Base-by-base conservation (phyloP, 306 rosid genomes). In the Gillenia trifoliata region DNA sequence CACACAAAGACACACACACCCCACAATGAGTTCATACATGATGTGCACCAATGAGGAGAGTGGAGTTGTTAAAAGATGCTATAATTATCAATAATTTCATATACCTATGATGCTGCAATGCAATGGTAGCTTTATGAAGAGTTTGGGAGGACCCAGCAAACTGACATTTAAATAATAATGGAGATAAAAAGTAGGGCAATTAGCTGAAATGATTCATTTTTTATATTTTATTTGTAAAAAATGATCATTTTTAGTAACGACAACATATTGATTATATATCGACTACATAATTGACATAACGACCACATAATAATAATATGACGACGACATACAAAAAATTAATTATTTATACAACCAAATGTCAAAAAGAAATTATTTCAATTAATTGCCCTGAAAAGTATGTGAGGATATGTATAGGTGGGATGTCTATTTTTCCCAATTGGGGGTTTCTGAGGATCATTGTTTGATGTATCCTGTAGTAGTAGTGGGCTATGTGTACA, bases 61-160 rank as follows among this genome's bases (percentile, higher is more conserved):
- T 70, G 84, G 84, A 75, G 74, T 41, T 66, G 56, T 71, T 56
- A 73, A 74, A 74, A 40, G 77, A 55, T 70, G 64, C 56, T 70
- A 50, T 68, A 5, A 71, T 52, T 20, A 4, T 6, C 52, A 34
- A 28, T 34, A 10, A 60, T 45, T 57, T 22, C 20, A 6, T 45
- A 16, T 4, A 15, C 52, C 15, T 17, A 45, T 45, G 52, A 1
- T 13, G 17, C 23, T 26, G 31, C 40, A 62, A 22, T 61, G 73
- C 64, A 25, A 28, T 38, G 8, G 28, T 9, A 43, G 25, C 67
- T 50, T 63, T 33, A 43, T 70, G 13, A 54, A 70, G 62, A 30
- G 26, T 43, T 36, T 64, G 30, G 30, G 10, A 34, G 76, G 80
- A 38, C 45, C 80, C 77, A 52, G 23, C 23, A 20, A 61, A 68